Base-by-base conservation (phyloP, 2,329 filamentous ascomycete genomes). In the Alternaria arbusti region DNA sequence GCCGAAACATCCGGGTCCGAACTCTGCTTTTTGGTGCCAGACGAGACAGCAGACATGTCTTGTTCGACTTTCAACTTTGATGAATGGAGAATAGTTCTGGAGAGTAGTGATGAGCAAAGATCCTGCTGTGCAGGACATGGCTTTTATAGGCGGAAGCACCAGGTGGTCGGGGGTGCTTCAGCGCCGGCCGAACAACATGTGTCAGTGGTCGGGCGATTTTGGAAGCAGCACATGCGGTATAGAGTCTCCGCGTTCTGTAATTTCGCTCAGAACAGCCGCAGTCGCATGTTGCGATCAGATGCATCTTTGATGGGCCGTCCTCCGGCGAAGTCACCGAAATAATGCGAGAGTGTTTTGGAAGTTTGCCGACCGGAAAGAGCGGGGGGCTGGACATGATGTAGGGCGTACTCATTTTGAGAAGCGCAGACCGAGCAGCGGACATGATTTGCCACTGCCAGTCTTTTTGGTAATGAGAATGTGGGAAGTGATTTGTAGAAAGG, bases 221-320 rank as follows among this genome's bases (percentile, higher is more conserved):
- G 25, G 11, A 30, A 13, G 25, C 47, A 22, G 17, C 6, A 20
- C 2, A 50, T 30, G n/a, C 0, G 6, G 10, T 4, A n/a, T 17
- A 20, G 11, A 1, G 5, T 50, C 13, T 15, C 26, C 6, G 11
- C 12, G 4, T 20, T 30, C 12, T 11, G 25, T 15, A 3, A 13
- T 0, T 13, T 6, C 20, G n/a, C 3, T 50, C 3, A 50, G 17
- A 30, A 30, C 1, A 9, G 26, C 0, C 6, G 5, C 1, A 2
- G 12, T 28, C 26, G 25, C 25, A 26, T 10, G 3, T 1, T 5
- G 11, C 2, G 1, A 30, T 3, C 28, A 30, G 5, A 2, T 12
- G 10, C n/a, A 23, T 26, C n/a, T 30, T 30, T 2, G 12, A 50
- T 2, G 9, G 0, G n/a, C 2, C 11, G 7, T 28, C 12, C 15